A percentile compares a stretch with the other conserved stretches of the same genome.
These are phyloP conservation scores for Phyllosticta paracitricarpa DNA, from an alignment of 2,329 filamentous ascomycete species.

Conservation along the genomic window DNA sequence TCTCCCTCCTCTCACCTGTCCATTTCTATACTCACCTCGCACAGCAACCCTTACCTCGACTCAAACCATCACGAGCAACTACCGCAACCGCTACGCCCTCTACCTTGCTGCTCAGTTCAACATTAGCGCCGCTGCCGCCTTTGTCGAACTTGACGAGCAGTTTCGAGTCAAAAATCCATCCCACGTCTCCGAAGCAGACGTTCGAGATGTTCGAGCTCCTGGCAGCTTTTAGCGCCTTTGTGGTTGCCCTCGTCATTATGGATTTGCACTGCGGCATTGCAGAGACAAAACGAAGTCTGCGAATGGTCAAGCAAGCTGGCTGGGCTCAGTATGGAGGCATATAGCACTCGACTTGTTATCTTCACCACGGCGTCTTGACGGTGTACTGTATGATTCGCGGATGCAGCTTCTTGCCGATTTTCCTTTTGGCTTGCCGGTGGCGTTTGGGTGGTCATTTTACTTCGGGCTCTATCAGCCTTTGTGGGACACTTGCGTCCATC, in stretches of 20 bases:
- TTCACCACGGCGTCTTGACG: neutral
- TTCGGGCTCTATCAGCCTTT: neutral
- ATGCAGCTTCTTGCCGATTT: neutral
- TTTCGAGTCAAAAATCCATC: slow-evolving; percentile 12
- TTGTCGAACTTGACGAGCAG: slow-evolving; percentile 27
- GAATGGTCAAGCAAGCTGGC: neutral
- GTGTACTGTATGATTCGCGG: neutral
- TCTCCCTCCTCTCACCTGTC: neutral
- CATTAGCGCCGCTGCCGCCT: slow-evolving; percentile 28
- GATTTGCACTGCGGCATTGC: slow-evolving; percentile 8
- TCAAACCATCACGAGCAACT: slow-evolving; percentile 12
- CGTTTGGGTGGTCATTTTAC: neutral
- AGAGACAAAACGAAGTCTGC: slow-evolving; percentile 4
- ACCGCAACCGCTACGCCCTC: slow-evolving; percentile 28
- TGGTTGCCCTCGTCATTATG: slow-evolving; percentile 5
- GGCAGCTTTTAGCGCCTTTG: slow-evolving; percentile 9
- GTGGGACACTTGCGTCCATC: neutral
- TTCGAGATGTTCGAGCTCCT: slow-evolving; percentile 9
- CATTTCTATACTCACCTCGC: neutral
- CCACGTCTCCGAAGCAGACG: slow-evolving; percentile 5
- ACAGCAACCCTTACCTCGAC: slow-evolving; percentile 2
- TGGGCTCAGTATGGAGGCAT: neutral
- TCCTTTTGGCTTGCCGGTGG: neutral
- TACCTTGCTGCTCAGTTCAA: slow-evolving; percentile 31
- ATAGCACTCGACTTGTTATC: neutral